phyloP scores from a whole-genome alignment of 2,329 filamentous ascomycete species.

The Diaporthe helianthi region DNA sequence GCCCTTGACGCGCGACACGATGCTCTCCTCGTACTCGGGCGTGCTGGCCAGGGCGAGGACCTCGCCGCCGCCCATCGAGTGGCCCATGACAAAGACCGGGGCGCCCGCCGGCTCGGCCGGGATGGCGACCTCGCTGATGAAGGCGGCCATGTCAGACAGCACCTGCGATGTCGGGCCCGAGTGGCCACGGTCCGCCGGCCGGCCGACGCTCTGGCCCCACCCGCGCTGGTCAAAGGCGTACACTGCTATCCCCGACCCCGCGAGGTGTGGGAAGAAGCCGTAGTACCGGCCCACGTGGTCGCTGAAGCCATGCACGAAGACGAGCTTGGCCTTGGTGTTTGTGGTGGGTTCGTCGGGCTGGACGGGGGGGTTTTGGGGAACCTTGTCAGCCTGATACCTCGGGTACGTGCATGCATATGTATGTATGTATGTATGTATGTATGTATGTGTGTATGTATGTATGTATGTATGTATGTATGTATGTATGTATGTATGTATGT shows the following conservation, averaged over 20 bases:
- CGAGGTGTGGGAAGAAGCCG: constrained; percentile 74
- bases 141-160: constrained; percentile 78
- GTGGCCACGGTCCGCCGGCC: constrained; percentile 68
- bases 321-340: constrained; percentile 69
- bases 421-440: not conserved
- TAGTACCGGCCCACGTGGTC: constrained; percentile 84
- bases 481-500: too few relatives aligned
- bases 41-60: constrained; percentile 67
- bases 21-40: constrained; percentile 53
- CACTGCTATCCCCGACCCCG: constrained; percentile 75
- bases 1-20: constrained; percentile 70
- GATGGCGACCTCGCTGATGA: constrained; percentile 66
- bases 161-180: constrained; percentile 78
- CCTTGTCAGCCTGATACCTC: not conserved
- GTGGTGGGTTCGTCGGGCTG: constrained; percentile 58
- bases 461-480: too few relatives aligned
- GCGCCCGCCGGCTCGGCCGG: constrained; percentile 49
- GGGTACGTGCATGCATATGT: not conserved
- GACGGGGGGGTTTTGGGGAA: not conserved
- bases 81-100: constrained; percentile 85
- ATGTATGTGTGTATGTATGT: not conserved
- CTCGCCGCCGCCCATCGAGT: constrained; percentile 90
- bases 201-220: constrained; percentile 78
- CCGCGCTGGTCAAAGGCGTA: constrained; percentile 85
- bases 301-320: constrained; percentile 90